A percentile compares a stretch with the other conserved stretches of the same genome.
Evolutionary conservation across 306 rosid species (phyloP).

Genomic region (Quercus parvula): DNA sequence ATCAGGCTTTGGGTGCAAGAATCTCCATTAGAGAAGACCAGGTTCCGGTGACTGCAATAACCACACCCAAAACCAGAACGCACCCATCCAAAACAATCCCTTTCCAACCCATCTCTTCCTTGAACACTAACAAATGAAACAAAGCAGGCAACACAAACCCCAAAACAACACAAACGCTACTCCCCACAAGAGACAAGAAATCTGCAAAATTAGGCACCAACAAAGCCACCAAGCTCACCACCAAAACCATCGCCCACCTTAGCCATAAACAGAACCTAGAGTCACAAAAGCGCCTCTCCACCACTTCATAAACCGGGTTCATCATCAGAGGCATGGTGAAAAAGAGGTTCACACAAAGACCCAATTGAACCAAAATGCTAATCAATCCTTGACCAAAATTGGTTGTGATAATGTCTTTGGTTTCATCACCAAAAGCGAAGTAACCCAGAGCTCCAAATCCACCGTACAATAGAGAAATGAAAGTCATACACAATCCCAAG

Average conservation of each 20-base stretch:
- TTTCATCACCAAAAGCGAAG: slow-evolving; percentile 71
- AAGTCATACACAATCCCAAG: slow-evolving; percentile 46
- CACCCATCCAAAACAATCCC: slow-evolving; percentile 42
- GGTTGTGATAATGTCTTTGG: slow-evolving; percentile 65
- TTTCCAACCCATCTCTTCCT: slow-evolving; percentile 59
- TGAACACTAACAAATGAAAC: slow-evolving; percentile 61
- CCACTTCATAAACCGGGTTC: slow-evolving; percentile 75
- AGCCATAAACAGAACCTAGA: slow-evolving; percentile 60
- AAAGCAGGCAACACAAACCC: slow-evolving; percentile 69
- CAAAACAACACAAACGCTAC: slow-evolving; percentile 60
- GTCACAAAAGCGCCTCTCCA: slow-evolving; percentile 56
- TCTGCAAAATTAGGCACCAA: slow-evolving; percentile 79
- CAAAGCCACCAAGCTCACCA: slow-evolving; percentile 57
- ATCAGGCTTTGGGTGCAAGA: slow-evolving; percentile 47
- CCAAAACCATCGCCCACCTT: slow-evolving; percentile 63
- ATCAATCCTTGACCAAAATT: slow-evolving; percentile 58
- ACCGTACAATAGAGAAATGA: slow-evolving; percentile 56
- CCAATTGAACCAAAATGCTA: slow-evolving; percentile 55
- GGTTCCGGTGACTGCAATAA: slow-evolving; percentile 54
- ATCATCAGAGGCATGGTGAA: slow-evolving; percentile 72
- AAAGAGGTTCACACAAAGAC: slow-evolving; percentile 61
- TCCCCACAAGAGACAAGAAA: slow-evolving; percentile 68
- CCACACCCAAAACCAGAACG: slow-evolving; percentile 42
- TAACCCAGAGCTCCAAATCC: slow-evolving; percentile 66
- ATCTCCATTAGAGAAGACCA: slow-evolving; percentile 46